Base-by-base conservation (phyloP, 1,139 yeast genomes). In the Geotrichum histeridarum region DNA sequence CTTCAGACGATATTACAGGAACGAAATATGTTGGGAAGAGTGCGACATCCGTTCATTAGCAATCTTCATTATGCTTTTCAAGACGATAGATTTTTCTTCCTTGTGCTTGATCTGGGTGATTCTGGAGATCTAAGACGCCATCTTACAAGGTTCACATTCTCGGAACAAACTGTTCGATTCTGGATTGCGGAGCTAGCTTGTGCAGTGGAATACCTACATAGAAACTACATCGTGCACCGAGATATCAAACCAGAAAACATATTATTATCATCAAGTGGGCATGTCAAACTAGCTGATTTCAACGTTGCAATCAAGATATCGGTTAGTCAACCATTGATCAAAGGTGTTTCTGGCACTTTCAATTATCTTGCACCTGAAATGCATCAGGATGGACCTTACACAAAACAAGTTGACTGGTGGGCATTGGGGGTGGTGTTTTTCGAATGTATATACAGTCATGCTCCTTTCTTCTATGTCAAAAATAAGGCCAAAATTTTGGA, bases 331-430 rank as follows among this genome's bases (percentile, higher is more conserved):
- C 69, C 62, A 58, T 65, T 39, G 62, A 66, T 56, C 68, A 73
- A 77, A 61, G 83, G 94, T 1, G 81, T 86, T 62, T 86, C 88
- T 18, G 96, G 96, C 0, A 89, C 96, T 0, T 88, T 93, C 1
- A 93, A 86, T 65, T 89, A 89, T 65, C 84, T 89, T 80, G 95
- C 96, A 0, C 96, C 96, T 1, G 96, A 89, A 65, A 86, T 89
- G 50, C 69, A 64, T 50, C 77, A 78, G 55, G 89, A 89, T 11
- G 80, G 79, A 51, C 80, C 83, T 7, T 88, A 88, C 64, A 87
- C 86, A 49, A 81, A 77, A 55, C 76, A 79, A 38, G 93, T 89
- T 12, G 97, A 89, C 68, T 88, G 95, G 93, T 89, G 96, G 91
- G 86, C 95, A 0, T 73, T 89, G 32, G 96, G 97, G 0, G 84